Evolutionary conservation across 108 stramenopile genomes (phyloP).

Genomic region (Cyclotella atomus): DNA sequence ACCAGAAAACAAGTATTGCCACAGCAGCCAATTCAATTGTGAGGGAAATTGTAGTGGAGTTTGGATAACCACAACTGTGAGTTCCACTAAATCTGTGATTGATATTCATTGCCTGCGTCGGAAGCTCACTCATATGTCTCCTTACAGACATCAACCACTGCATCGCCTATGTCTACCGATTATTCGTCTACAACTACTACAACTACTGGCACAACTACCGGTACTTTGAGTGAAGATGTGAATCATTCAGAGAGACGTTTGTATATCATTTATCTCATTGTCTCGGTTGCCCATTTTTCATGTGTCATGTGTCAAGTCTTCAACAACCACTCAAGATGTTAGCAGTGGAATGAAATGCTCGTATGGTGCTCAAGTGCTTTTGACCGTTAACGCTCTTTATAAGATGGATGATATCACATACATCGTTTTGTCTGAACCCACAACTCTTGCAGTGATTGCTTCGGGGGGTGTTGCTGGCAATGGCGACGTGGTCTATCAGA

Average conservation of each 20-base stretch:
- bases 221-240: neutral
- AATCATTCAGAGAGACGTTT: neutral
- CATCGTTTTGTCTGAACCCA: neutral
- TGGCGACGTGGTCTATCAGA: neutral
- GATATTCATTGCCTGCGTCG: neutral
- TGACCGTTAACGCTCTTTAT: neutral
- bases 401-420: neutral
- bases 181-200: neutral
- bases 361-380: neutral
- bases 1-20: neutral
- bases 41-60: neutral
- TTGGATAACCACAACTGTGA: neutral
- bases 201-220: neutral
- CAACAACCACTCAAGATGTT: neutral
- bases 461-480: neutral
- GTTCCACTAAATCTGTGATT: neutral
- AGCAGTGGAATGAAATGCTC: neutral
- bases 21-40: neutral
- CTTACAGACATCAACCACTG: neutral
- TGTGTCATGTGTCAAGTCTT: neutral
- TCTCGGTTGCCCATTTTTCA: neutral
- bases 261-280: neutral
- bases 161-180: neutral
- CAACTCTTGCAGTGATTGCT: neutral
- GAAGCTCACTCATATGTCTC: neutral